These are phyloP conservation scores for Psilocybe azurescens DNA, from an alignment of 768 basidiomycete species.

Conservation along the genomic window DNA sequence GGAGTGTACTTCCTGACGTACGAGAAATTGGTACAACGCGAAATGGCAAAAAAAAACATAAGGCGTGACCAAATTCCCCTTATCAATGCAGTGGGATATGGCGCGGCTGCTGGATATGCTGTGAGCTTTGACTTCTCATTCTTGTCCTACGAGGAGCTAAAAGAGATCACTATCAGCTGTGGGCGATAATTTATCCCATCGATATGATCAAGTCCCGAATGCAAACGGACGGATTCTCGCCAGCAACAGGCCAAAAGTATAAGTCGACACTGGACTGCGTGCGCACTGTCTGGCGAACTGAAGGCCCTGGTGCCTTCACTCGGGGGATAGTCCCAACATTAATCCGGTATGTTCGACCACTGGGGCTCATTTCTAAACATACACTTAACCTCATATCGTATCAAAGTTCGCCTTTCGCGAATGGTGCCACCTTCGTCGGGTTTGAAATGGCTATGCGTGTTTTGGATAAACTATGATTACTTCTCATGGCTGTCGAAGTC, in stretches of 20 bases:
- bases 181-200: conserved; percentile 94
- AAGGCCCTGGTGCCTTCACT: conserved; percentile 87
- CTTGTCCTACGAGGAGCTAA: background rate
- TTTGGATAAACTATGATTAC: conserved; percentile 46
- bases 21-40: conserved; percentile 88
- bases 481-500: background rate
- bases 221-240: conserved; percentile 90
- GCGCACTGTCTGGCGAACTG: conserved; percentile 79
- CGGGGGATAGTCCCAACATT: conserved; percentile 92
- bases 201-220: conserved; percentile 97
- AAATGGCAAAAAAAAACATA: conserved; percentile 77
- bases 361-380: background rate
- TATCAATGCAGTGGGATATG: conserved; percentile 81
- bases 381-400: conserved; percentile 5
- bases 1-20: conserved; percentile 92
- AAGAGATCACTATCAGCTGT: conserved; percentile 53
- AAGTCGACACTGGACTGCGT: conserved; percentile 83
- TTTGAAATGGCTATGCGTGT: conserved; percentile 91
- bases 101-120: conserved; percentile 91
- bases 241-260: conserved; percentile 82
- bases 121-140: conserved; percentile 47
- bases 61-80: conserved; percentile 79
- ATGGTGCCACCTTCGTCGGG: conserved; percentile 95
- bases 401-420: conserved; percentile 89
- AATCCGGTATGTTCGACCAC: conserved; percentile 65